Conservation (phyloP, 371 early-diverging fungal species). For the Actinomortierella ambigua region DNA sequence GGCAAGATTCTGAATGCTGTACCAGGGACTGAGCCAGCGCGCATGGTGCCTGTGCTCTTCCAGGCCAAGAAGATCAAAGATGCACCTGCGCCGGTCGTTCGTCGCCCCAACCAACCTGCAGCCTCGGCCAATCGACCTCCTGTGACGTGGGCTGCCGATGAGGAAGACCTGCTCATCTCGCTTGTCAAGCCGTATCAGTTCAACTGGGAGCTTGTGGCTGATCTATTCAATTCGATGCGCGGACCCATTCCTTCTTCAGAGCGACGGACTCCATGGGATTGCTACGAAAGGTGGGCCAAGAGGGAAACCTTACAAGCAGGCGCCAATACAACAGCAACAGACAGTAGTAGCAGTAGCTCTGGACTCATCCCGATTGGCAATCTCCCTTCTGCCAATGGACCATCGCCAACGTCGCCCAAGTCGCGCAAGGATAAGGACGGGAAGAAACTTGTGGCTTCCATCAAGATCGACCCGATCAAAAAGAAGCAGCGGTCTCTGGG, state of each 20-base stretch:
- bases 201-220: constrained; percentile 75
- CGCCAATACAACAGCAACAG: constrained; percentile 15
- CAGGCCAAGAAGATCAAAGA: constrained; percentile 57
- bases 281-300: constrained; percentile 59
- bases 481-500: constrained; percentile 42
- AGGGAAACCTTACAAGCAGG: constrained; percentile 39
- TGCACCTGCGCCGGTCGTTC: constrained; percentile 48
- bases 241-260: constrained; percentile 55
- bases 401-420: constrained; percentile 40
- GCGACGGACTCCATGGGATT: constrained; percentile 72
- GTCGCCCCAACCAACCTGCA: constrained; percentile 50
- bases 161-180: constrained; percentile 66
- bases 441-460: constrained; percentile 23
- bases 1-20: constrained; percentile 35
- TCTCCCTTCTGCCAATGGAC: constrained; percentile 25
- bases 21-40: constrained; percentile 39
- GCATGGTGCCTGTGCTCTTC: constrained; percentile 40
- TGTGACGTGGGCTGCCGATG: constrained; percentile 69
- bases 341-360: constrained; percentile 9
- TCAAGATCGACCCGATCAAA: constrained; percentile 32
- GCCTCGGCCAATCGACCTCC: constrained; percentile 18
- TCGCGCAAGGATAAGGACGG: constrained; percentile 46
- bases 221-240: constrained; percentile 61
- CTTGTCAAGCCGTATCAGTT: constrained; percentile 62
- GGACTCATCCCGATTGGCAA: constrained; percentile 33